Percentiles rank a stretch among this genome's conserved stretches.
Conservation (phyloP, 1,284 basidiomycete species). For the Puccinia brachypodii region DNA sequence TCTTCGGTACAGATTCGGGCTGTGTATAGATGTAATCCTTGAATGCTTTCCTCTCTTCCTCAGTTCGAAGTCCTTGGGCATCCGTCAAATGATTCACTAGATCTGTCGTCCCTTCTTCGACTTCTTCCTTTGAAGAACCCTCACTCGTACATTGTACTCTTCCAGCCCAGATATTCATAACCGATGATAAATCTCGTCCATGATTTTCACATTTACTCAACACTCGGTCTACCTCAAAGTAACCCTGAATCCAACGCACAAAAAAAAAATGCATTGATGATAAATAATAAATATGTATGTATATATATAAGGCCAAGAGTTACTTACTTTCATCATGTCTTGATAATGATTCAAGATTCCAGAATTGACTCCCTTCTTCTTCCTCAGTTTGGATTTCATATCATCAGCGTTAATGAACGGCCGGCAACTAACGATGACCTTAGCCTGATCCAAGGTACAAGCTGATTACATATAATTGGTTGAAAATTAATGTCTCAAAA, state of each 20-base stretch:
- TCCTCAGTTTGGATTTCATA: slow-evolving; percentile 72
- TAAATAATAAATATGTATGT: not conserved
- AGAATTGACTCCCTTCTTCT: slow-evolving; percentile 87
- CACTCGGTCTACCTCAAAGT: slow-evolving; percentile 84
- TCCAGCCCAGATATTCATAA: slow-evolving; percentile 75
- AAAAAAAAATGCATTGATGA: not conserved
- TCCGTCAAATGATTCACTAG: slow-evolving; percentile 58
- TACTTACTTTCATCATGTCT: slow-evolving; percentile 72
- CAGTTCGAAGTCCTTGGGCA: slow-evolving; percentile 54
- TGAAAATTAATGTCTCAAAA: slow-evolving; percentile 14
- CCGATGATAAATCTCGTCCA: slow-evolving; percentile 65
- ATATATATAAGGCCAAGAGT: too few relatives aligned
- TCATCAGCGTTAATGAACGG: slow-evolving; percentile 80
- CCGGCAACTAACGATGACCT: slow-evolving; percentile 73
- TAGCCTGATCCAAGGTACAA: slow-evolving; percentile 78
- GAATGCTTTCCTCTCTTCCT: slow-evolving; percentile 57
- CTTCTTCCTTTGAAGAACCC: slow-evolving; percentile 55
- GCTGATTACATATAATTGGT: slow-evolving; percentile 61
- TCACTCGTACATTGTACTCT: not conserved
- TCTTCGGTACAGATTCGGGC: slow-evolving; percentile 69
- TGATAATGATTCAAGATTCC: slow-evolving; percentile 87
- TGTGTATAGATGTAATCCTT: slow-evolving; percentile 67
- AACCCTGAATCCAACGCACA: slow-evolving; percentile 59
- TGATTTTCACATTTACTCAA: slow-evolving; percentile 84
- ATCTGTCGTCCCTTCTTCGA: slow-evolving; percentile 57